Conservation (phyloP, 805 yeast genomes). For the Pichia rugopelliculosa region DNA sequence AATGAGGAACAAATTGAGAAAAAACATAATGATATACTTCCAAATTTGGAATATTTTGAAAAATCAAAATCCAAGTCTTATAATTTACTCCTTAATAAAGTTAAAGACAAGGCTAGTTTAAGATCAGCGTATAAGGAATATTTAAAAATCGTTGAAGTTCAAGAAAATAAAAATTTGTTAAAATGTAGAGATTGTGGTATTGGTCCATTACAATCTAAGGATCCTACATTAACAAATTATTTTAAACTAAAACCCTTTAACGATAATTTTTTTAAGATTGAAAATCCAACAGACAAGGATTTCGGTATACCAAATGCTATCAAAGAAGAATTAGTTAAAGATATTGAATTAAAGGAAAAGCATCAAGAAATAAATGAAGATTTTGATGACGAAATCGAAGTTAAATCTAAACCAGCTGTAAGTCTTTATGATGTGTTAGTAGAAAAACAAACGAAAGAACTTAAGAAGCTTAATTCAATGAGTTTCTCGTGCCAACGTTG, state of each 20-base stretch:
- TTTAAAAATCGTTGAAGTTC: not conserved
- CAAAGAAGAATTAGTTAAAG: not conserved
- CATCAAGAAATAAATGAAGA: not conserved
- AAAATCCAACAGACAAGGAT: not conserved
- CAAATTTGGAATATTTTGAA: not conserved
- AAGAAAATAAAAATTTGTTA: not conserved
- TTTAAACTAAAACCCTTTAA: too few relatives aligned
- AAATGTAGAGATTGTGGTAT: conserved; percentile 53
- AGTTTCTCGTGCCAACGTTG: conserved; percentile 6
- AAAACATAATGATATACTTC: not conserved
- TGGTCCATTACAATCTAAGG: conserved; percentile 33
- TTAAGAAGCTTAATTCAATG: not conserved
- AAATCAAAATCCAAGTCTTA: not conserved
- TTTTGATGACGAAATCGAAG: not conserved
- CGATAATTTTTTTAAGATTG: too few relatives aligned
- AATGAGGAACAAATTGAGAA: not conserved
- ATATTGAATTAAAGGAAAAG: not conserved
- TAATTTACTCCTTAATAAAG: not conserved
- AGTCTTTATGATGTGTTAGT: not conserved
- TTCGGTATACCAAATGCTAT: not conserved
- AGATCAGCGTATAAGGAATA: conserved; percentile 3
- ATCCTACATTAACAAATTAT: conserved; percentile 34
- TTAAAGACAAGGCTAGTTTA: not conserved
- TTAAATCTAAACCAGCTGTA: not conserved
- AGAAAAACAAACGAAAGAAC: not conserved